Evolutionary conservation across 2,329 filamentous ascomycete genomes (phyloP).

Genomic region (Magnaporthiopsis rhizophila): DNA sequence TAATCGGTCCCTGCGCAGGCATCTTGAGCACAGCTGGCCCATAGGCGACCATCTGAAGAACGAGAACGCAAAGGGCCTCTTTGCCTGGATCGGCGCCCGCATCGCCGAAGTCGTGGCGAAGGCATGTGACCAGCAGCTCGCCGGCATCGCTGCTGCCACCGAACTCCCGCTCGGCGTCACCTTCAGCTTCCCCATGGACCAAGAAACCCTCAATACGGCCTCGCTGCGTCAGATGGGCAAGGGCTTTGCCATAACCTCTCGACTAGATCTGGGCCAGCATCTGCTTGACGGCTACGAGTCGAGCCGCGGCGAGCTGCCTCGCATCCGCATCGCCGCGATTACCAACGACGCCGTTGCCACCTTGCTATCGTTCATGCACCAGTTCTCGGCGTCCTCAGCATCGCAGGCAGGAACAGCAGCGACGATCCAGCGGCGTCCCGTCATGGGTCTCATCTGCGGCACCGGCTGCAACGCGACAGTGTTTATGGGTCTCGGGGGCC

Average conservation of each 20-base stretch:
- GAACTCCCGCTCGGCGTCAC: constrained; percentile 59
- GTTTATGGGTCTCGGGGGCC: constrained; percentile 53
- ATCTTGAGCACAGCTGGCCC: constrained; percentile 64
- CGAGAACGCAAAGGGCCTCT: constrained; percentile 66
- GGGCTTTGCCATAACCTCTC: constrained; percentile 55
- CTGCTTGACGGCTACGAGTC: constrained; percentile 51
- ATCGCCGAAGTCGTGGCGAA: constrained; percentile 65
- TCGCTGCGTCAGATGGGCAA: constrained; percentile 63
- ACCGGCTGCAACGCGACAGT: constrained; percentile 79
- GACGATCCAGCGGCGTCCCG: constrained; percentile 16
- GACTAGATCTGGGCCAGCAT: constrained; percentile 52
- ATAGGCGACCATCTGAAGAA: constrained; percentile 66
- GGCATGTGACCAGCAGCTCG: constrained; percentile 33
- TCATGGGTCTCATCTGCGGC: constrained; percentile 74
- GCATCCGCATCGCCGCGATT: constrained; percentile 65
- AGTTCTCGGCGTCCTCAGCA: constrained; percentile 56
- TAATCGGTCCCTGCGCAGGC: constrained; percentile 36
- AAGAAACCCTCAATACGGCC: constrained; percentile 54
- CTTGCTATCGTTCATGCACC: constrained; percentile 68
- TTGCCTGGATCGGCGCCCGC: constrained; percentile 72
- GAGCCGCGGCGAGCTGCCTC: constrained; percentile 47
- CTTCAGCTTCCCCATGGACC: constrained; percentile 64
- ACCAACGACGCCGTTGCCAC: constrained; percentile 78
- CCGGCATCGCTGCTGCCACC: constrained; percentile 29
- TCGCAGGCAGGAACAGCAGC: constrained; percentile 20